Percentiles rank a stretch among this genome's conserved stretches.
Evolutionary conservation across 441 rosid genomes (phyloP).

Genomic region (Rhodomyrtus psidioides): DNA sequence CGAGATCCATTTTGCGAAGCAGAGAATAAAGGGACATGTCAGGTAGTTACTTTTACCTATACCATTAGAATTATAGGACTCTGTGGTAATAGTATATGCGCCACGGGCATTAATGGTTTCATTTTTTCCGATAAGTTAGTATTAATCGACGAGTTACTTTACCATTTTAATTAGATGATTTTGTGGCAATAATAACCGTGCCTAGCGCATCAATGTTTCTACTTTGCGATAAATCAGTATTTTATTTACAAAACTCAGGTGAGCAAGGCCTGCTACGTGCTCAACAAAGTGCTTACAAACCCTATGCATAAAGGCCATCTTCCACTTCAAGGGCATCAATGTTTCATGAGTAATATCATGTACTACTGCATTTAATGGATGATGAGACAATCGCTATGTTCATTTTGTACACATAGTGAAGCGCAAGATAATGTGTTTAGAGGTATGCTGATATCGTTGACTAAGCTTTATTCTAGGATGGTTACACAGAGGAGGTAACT

Average conservation of each 20-base stretch:
- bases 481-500: conserved; percentile 55
- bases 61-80: background rate
- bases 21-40: conserved; percentile 55
- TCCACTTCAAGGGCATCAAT: background rate
- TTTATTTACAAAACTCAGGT: background rate
- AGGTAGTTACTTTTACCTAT: conserved; percentile 26
- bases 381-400: background rate
- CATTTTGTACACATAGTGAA: background rate
- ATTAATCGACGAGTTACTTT: background rate
- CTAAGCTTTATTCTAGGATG: conserved; percentile 39
- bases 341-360: background rate
- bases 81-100: background rate
- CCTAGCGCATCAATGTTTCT: background rate
- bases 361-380: background rate
- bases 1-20: conserved; percentile 57
- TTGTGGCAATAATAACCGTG: background rate
- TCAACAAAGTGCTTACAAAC: background rate
- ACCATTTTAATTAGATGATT: background rate
- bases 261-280: background rate
- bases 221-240: background rate
- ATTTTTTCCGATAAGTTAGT: background rate
- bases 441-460: background rate
- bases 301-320: background rate
- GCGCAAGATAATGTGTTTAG: background rate
- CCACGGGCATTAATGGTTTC: background rate